Conservation (phyloP, 1,139 yeast genomes). For the Entelexis paramagnoliae region DNA sequence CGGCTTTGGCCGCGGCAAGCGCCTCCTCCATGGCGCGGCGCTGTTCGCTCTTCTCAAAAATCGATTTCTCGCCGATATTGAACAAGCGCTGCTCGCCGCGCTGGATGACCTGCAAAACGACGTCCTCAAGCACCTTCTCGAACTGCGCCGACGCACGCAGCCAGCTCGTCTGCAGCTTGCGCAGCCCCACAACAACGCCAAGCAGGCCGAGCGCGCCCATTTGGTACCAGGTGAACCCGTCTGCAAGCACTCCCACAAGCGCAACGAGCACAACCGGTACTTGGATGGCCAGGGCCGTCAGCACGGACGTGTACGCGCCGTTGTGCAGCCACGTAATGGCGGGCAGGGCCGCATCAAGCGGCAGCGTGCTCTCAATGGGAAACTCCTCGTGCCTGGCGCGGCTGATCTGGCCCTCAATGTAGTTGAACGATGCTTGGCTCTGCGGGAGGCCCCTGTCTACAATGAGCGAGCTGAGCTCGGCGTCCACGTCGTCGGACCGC, state of each 20-base stretch:
- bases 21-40: conserved; percentile 9
- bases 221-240: conserved; percentile 30
- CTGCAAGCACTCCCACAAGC: conserved; percentile 29
- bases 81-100: conserved; percentile 27
- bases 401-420: conserved; percentile 21
- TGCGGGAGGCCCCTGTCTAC: conserved; percentile 27
- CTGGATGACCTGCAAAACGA: conserved; percentile 26
- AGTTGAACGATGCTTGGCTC: conserved; percentile 28
- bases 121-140: conserved; percentile 25
- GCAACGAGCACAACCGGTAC: conserved; percentile 31
- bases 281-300: conserved; percentile 31
- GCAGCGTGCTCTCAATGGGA: not conserved
- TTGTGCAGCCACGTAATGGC: conserved; percentile 26
- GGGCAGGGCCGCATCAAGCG: not conserved
- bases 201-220: conserved; percentile 34
- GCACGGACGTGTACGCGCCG: conserved; percentile 27
- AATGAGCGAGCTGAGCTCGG: conserved; percentile 23
- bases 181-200: conserved; percentile 33
- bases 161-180: conserved; percentile 33
- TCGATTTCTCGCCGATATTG: conserved; percentile 31
- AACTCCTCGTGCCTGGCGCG: not conserved
- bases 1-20: not conserved
- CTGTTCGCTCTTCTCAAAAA: conserved; percentile 6
- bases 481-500: conserved; percentile 33
- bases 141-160: conserved; percentile 26